These are phyloP conservation scores for Trichoderma virens DNA, from an alignment of 495 filamentous ascomycete genomes.

Conservation along the genomic window DNA sequence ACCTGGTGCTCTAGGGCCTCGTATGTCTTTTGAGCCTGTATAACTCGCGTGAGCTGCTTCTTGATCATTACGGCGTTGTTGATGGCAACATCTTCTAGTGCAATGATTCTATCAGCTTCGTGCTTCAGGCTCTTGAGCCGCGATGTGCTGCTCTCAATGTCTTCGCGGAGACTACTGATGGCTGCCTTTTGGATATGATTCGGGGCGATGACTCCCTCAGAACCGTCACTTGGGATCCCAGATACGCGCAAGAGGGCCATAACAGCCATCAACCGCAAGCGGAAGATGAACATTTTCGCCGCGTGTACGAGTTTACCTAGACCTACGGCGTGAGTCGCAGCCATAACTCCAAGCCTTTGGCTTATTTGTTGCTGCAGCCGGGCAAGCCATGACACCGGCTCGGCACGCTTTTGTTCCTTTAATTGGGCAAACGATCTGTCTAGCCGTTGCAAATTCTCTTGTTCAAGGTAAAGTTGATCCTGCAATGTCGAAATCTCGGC, in stretches of 20 bases:
- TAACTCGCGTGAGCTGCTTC: background rate
- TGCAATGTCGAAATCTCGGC: conserved; percentile 9
- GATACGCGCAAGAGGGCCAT: background rate
- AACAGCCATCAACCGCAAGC: background rate
- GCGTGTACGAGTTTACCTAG: background rate
- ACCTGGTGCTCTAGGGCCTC: conserved; percentile 7
- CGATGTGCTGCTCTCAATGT: background rate
- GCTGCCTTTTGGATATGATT: background rate
- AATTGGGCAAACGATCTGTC: conserved; percentile 8
- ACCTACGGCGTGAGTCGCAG: background rate
- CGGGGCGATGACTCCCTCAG: background rate
- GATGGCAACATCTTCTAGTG: background rate
- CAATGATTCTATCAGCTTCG: background rate
- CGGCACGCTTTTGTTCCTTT: background rate
- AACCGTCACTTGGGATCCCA: background rate
- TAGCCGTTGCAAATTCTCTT: background rate
- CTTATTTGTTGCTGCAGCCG: background rate
- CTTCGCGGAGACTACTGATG: background rate
- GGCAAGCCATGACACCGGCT: background rate
- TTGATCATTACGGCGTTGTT: background rate
- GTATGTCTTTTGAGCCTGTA: background rate
- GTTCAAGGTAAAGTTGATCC: conserved; percentile 6
- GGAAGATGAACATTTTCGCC: background rate
- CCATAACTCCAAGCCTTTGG: background rate
- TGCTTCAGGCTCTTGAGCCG: background rate